Base-by-base conservation (phyloP, 2,329 filamentous ascomycete genomes). In the Phyllosticta paracitricarpa region DNA sequence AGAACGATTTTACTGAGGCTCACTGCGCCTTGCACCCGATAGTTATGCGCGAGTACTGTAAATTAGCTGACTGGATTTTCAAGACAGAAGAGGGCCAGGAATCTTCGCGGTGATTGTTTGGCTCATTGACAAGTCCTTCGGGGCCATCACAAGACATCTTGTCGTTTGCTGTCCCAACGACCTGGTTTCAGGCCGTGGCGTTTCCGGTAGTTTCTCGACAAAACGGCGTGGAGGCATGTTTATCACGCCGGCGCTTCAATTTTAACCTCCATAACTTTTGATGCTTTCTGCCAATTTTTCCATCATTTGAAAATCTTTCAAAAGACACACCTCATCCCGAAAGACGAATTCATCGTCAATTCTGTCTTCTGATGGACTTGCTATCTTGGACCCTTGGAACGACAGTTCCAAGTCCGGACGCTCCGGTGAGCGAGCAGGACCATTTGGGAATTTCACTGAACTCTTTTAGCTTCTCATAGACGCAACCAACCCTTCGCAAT, bases 321-420 rank as follows among this genome's bases (percentile, higher is more conserved):
- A 22, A 10, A 19, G 14, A 8, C 2, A 10, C 52, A 30, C 10
- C 48, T 12, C 17, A 14, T 10, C 12, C 8, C 1, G 2, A 22
- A 55, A 28, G 14, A 1, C 1, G 4, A 48, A n/a, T 17, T 6
- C 5, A n/a, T n/a, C 40, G 17, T 4, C 6, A n/a, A 2, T n/a
- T n/a, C 7, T 2, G 14, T n/a, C 6, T n/a, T n/a, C 14, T 6
- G 14, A 63, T 61, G 58, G 76, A 78, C 66, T 68, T 78, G 58
- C 66, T 78, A 59, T 74, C 71, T 53, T 78, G 77, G 65, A 71
- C 73, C 7, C 76, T 78, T 62, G 67, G 67, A 51, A 70, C 71
- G 14, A 69, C 14, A 24, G 14, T 54, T 8, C 26, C 30, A 14
- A 35, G 51, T 10, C 55, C 59, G 10, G 55, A 63, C 9, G 26